Percentiles rank a stretch among this genome's conserved stretches.
phyloP scores from a whole-genome alignment of 257 asterid species.

The Ballota nigra region DNA sequence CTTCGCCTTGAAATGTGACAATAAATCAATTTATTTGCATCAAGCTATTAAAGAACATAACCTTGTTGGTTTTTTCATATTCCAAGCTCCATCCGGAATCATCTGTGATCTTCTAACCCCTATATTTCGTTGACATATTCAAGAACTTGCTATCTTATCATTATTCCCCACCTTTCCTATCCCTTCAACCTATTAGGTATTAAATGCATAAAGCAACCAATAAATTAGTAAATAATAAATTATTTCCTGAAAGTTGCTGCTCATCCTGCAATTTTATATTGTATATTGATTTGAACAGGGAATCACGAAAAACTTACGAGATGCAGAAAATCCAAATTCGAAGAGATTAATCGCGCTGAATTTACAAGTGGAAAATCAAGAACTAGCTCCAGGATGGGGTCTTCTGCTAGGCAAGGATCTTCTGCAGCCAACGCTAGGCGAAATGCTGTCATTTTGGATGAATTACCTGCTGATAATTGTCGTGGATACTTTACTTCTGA shows the following conservation, averaged over 20 bases:
- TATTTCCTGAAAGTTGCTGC: not conserved
- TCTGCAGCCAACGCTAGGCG: not conserved
- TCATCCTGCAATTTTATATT: not conserved
- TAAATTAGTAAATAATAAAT: not conserved
- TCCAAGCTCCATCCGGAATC: not conserved
- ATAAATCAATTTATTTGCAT: not conserved
- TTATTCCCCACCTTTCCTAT: not conserved
- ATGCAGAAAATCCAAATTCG: not conserved
- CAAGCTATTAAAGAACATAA: not conserved
- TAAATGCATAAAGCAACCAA: not conserved
- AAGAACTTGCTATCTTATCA: not conserved
- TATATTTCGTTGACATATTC: not conserved
- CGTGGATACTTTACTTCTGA: conserved; percentile 3
- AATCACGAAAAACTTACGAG: not conserved
- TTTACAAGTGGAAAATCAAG: not conserved
- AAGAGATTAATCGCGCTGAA: not conserved
- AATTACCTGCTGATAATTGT: not conserved
- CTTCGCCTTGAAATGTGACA: not conserved
- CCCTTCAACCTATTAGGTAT: not conserved
- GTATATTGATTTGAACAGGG: conserved; percentile 15
- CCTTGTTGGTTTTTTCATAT: not conserved
- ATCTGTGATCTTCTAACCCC: not conserved
- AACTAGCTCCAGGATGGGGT: not conserved
- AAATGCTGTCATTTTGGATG: conserved; percentile 4
- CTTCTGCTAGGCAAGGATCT: conserved; percentile 12